A percentile compares a stretch with the other conserved stretches of the same genome.
Evolutionary conservation across 495 filamentous ascomycete genomes (phyloP).

Genomic region (Lasiosphaeriaceae sp.): DNA sequence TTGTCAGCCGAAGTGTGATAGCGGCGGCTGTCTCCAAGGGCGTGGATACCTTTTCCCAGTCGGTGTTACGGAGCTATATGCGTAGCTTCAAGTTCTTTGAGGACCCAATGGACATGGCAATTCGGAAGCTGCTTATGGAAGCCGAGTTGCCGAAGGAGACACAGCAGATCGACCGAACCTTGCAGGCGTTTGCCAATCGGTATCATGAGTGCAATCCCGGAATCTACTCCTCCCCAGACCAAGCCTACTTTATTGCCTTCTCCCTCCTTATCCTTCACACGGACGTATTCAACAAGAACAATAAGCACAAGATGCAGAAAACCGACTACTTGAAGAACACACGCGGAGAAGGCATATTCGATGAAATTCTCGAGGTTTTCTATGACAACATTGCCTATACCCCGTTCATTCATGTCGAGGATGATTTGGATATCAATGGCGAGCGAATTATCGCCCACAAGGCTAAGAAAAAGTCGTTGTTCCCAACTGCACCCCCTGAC

Average conservation of each 20-base stretch:
- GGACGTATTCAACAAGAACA: conserved; percentile 99
- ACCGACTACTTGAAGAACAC: conserved; percentile 94
- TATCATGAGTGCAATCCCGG: conserved; percentile 99
- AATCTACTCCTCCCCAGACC: conserved; percentile 86
- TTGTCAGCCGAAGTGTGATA: conserved; percentile 71
- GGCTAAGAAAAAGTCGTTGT: conserved; percentile 62
- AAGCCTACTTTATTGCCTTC: conserved; percentile 96
- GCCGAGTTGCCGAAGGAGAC: conserved; percentile 95
- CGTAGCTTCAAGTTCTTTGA: conserved; percentile 89
- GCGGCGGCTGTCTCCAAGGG: conserved; percentile 79
- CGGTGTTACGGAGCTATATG: conserved; percentile 90
- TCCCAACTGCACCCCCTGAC: conserved; percentile 62
- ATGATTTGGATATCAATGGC: conserved; percentile 76
- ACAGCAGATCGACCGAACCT: conserved; percentile 92
- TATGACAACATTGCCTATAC: conserved; percentile 99
- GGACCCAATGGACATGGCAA: conserved; percentile 96
- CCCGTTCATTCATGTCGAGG: conserved; percentile 94
- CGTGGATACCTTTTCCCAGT: conserved; percentile 74
- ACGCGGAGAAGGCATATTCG: conserved; percentile 78
- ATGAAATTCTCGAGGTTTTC: conserved; percentile 90
- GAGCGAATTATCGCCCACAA: conserved; percentile 69
- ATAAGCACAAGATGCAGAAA: conserved; percentile 98
- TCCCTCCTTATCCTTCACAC: conserved; percentile 95
- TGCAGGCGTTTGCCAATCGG: conserved; percentile 91
- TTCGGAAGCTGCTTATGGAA: conserved; percentile 92